Evolutionary conservation across 495 filamentous ascomycete genomes (phyloP), one percentile per base, ranked within the genome.

Genomic region (Penicillium coffeae): DNA sequence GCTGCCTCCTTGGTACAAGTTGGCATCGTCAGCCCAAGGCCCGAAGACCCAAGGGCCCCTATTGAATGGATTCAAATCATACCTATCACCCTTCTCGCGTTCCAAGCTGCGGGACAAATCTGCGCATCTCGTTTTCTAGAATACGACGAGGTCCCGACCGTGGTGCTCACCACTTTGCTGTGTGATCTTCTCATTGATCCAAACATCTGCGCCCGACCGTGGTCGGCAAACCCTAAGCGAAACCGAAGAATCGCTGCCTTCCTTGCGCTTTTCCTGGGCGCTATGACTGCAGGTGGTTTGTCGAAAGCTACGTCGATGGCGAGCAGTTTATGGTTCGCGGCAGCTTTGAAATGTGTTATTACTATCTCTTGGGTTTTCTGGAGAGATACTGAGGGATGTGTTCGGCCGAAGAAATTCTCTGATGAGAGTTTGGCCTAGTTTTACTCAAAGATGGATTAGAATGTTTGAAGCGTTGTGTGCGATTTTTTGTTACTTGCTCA

Each of bases 91-190:
- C 68, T 88, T 14, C 62, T 89, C 14, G 77, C 81, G 3, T 86
- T 89, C 59, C 84, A 89, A 58, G 80, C 79, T 10, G 83, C 79
- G 1, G 84, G 84, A 0, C 85, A 88, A 62, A 86, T 89, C 48
- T 72, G 76, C 2, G 76, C 78, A 7, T 79, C 73, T 2, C 69
- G 86, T 2, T 54, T 81, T 7, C 58, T 89, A 27, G 82, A 77
- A 3, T 74, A 82, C 33, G 74, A 78, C 47, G 86, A 89, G 64
- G 77, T 89, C 18, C 86, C 86, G 0, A 86, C 83, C 0, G 83
- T 83, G 10, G 86, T 89, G 2, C 64, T 88, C 44, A 89, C 86
- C 0, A 81, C 74, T 21, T 65, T 87, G 34, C 73, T 87, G 32
- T 84, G 80, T 54, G 85, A 87, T 51, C 55, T 88, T 1, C 50